Conservation (phyloP, 1,284 basidiomycete species). For the Ustilago crameri region DNA sequence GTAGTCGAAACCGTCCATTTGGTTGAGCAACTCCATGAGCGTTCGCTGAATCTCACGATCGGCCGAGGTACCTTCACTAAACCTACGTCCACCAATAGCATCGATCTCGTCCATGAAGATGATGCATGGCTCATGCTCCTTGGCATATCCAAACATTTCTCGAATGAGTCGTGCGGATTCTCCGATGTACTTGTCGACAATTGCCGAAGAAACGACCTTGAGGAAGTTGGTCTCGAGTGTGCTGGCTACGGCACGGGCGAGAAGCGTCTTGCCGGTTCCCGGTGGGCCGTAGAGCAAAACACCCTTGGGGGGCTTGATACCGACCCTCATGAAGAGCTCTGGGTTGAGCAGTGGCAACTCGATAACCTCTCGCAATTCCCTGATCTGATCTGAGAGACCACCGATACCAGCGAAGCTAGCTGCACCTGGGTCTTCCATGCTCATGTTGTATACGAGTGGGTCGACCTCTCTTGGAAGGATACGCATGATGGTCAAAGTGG, state of each 20-base stretch:
- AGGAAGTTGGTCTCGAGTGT: conserved; percentile 97
- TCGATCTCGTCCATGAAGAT: conserved; percentile 99
- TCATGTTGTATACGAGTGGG: conserved; percentile 99
- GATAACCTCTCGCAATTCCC: conserved; percentile 96
- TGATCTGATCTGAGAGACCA: conserved; percentile 93
- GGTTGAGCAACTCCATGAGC: conserved; percentile 98
- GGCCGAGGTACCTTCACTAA: conserved; percentile 97
- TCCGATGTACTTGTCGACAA: conserved; percentile 99
- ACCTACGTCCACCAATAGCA: conserved; percentile 75
- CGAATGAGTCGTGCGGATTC: conserved; percentile 92
- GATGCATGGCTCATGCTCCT: conserved; percentile 94
- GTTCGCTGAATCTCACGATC: conserved; percentile 99
- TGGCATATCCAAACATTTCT: conserved; percentile 98
- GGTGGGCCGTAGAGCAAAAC: conserved; percentile 92
- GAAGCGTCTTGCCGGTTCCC: conserved; percentile 93
- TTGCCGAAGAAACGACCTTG: conserved; percentile 98
- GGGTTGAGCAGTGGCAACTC: conserved; percentile 95
- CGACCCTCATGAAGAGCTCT: conserved; percentile 92
- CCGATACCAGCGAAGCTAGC: conserved; percentile 97
- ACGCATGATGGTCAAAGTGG: conserved; percentile 94
- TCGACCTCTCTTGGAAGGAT: conserved; percentile 97
- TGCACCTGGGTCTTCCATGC: conserved; percentile 93
- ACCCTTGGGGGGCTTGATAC: conserved; percentile 95
- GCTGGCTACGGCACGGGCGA: conserved; percentile 94
- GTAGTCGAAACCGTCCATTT: conserved; percentile 99